A percentile compares a stretch with the other conserved stretches of the same genome.
Conservation (phyloP, 768 basidiomycete genomes). For the Trametes gibbosa region DNA sequence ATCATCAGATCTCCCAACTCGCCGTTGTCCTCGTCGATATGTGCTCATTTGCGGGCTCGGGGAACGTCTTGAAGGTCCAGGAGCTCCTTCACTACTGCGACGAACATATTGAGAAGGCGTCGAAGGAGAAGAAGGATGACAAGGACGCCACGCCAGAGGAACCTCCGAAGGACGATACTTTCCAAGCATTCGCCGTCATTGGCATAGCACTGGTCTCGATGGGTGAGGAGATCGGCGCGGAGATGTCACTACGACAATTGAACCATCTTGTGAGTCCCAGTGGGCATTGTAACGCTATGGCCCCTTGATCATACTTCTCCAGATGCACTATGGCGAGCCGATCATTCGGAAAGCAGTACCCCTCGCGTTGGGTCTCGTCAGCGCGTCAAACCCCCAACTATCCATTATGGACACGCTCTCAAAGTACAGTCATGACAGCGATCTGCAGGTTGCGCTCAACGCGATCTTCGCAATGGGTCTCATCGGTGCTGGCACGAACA, state of each 20-base stretch:
- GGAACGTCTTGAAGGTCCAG: conserved; percentile 93
- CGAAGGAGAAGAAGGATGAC: conserved; percentile 37
- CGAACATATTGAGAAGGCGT: conserved; percentile 70
- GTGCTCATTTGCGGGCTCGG: conserved; percentile 92
- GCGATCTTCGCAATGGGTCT: conserved; percentile 99
- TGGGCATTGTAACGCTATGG: conserved; percentile 15
- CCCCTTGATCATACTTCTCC: background rate
- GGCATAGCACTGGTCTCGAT: conserved; percentile 94
- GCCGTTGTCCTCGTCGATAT: conserved; percentile 91
- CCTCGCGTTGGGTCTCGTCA: conserved; percentile 91
- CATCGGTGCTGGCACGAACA: conserved; percentile 98
- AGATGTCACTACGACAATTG: conserved; percentile 97
- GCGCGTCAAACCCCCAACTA: conserved; percentile 93
- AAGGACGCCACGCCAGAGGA: conserved; percentile 45
- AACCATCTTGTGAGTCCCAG: conserved; percentile 79
- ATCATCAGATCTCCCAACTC: conserved; percentile 87
- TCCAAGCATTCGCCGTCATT: conserved; percentile 90
- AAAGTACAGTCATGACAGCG: conserved; percentile 98
- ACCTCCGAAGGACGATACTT: conserved; percentile 64
- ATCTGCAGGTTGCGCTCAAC: conserved; percentile 93
- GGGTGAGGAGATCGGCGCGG: conserved; percentile 97
- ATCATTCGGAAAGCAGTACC: conserved; percentile 90
- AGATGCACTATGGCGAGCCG: conserved; percentile 99
- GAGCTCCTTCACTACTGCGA: conserved; percentile 90
- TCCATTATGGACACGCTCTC: conserved; percentile 95